Percentiles rank a stretch among this genome's conserved stretches.
phyloP scores from a whole-genome alignment of 2,329 filamentous ascomycete genomes.

The Ophiobolus disseminans region DNA sequence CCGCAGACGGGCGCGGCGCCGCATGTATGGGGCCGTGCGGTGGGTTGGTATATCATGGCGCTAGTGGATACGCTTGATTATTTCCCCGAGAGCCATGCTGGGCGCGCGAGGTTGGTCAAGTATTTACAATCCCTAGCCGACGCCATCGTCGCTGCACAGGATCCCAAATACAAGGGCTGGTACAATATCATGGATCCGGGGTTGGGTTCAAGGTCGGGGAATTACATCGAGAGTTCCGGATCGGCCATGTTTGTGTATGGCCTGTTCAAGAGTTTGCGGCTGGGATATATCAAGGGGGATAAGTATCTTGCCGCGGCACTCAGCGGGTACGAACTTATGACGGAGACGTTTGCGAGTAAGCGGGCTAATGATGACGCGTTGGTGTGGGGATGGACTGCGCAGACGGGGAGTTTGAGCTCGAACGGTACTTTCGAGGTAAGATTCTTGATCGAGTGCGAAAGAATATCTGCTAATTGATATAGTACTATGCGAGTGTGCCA shows the following conservation, averaged over 20 bases:
- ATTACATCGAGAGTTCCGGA: conserved; percentile 67
- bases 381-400: conserved; percentile 15
- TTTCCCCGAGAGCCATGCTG: conserved; percentile 15
- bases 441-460: neutral
- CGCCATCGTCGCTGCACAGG: conserved; percentile 48
- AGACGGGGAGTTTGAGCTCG: conserved; percentile 19
- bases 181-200: conserved; percentile 64
- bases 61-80: conserved; percentile 57
- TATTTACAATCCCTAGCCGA: conserved; percentile 20
- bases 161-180: conserved; percentile 55
- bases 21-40: conserved; percentile 59
- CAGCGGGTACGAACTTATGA: conserved; percentile 15
- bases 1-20: conserved; percentile 58
- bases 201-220: conserved; percentile 49
- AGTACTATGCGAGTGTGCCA: conserved; percentile 30
- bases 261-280: conserved; percentile 52
- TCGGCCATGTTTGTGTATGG: conserved; percentile 65
- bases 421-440: conserved; percentile 19
- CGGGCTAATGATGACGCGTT: conserved; percentile 13
- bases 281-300: conserved; percentile 12
- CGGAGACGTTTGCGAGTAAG: conserved; percentile 13
- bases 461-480: neutral
- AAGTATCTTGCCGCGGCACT: conserved; percentile 15
- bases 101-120: conserved; percentile 36
- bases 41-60: conserved; percentile 63